A percentile compares a stretch with the other conserved stretches of the same genome.
Evolutionary conservation across 2,329 filamentous ascomycete species (phyloP).

Genomic region (Raffaelea deltoideospora): DNA sequence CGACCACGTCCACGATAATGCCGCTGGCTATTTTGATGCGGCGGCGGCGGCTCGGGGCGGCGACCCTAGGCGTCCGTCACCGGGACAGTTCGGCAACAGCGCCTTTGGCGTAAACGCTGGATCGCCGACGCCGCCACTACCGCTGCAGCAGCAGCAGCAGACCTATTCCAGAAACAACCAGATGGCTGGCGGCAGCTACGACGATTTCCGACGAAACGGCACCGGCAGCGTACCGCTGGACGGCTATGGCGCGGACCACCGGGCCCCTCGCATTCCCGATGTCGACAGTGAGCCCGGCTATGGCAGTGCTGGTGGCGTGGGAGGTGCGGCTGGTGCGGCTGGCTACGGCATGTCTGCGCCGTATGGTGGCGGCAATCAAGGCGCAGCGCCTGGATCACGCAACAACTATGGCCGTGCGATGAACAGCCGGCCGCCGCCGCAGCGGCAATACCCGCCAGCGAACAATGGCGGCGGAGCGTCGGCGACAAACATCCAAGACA

Average conservation of each 20-base stretch:
- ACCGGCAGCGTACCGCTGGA: not conserved
- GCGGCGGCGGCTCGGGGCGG: conserved; percentile 15
- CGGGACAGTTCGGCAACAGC: conserved; percentile 1
- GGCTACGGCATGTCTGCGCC: not conserved
- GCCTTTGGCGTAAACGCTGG: not conserved
- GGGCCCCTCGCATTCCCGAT: conserved; percentile 4
- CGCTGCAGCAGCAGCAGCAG: conserved; percentile 5
- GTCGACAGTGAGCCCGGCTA: conserved; percentile 2
- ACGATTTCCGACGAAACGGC: conserved; percentile 4
- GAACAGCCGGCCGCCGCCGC: conserved; percentile 13
- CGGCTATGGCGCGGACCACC: conserved; percentile 4
- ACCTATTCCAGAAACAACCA: conserved; percentile 1
- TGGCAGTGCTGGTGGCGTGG: not conserved
- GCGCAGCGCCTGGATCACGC: too few relatives aligned
- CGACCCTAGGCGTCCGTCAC: not conserved
- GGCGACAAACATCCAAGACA: conserved; percentile 7
- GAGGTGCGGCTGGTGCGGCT: not conserved
- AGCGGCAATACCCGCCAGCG: conserved; percentile 23
- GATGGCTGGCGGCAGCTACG: conserved; percentile 3
- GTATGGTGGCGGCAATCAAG: not conserved
- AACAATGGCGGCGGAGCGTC: conserved; percentile 3
- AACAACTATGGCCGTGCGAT: not conserved
- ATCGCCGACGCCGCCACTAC: too few relatives aligned
- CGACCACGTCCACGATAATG: conserved; percentile 12
- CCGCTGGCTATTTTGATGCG: conserved; percentile 8